Evolutionary conservation across 1,284 basidiomycete species (phyloP).

Genomic region (Cronartium ribicola): DNA sequence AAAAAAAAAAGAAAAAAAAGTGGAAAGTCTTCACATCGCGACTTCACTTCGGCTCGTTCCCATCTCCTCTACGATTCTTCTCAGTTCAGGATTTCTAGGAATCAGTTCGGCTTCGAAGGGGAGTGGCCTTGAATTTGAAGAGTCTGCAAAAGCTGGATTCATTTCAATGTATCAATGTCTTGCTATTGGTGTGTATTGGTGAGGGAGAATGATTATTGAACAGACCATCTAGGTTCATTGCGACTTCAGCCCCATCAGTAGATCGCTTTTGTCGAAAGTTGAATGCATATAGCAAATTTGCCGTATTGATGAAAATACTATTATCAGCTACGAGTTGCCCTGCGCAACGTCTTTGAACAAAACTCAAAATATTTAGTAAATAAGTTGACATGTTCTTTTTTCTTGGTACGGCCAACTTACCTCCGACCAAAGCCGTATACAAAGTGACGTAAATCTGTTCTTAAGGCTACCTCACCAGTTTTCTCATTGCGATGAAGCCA

Average conservation of each 20-base stretch:
- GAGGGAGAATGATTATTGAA: background rate
- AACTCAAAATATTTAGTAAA: background rate
- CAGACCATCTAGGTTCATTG: slow-evolving; percentile 11
- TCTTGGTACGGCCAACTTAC: slow-evolving; percentile 12
- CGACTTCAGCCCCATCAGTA: slow-evolving; percentile 16
- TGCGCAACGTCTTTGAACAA: slow-evolving; percentile 56
- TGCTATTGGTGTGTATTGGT: background rate
- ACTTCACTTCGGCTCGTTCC: slow-evolving; percentile 9
- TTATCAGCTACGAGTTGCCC: slow-evolving; percentile 58
- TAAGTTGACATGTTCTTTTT: background rate
- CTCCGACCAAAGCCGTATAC: slow-evolving; percentile 41
- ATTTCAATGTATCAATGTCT: background rate
- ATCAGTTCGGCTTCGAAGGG: slow-evolving; percentile 40
- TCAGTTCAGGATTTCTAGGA: slow-evolving; percentile 15
- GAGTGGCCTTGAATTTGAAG: slow-evolving; percentile 23
- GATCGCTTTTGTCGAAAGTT: slow-evolving; percentile 26
- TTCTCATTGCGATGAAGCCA: slow-evolving; percentile 26
- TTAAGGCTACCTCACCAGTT: slow-evolving; percentile 21
- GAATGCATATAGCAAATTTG: slow-evolving; percentile 35
- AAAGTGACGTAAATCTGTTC: slow-evolving; percentile 26
- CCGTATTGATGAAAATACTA: slow-evolving; percentile 47
- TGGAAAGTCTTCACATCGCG: no score
- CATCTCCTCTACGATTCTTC: slow-evolving; percentile 32
- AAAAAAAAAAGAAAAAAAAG: no score
- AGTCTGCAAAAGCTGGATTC: slow-evolving; percentile 21